Base-by-base conservation (phyloP, 495 filamentous ascomycete species). In the Letharia lupina region DNA sequence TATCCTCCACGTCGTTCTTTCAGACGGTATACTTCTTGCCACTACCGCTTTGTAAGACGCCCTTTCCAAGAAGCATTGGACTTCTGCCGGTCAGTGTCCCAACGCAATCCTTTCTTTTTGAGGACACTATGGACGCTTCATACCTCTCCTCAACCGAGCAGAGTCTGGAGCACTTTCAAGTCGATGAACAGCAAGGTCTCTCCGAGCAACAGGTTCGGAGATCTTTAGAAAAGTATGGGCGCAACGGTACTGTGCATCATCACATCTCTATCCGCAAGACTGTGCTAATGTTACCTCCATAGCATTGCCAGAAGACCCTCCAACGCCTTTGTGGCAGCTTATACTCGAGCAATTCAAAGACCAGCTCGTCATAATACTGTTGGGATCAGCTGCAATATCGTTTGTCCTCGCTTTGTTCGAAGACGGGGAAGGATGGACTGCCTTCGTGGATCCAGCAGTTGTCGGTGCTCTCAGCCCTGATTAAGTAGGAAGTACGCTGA, bases 301-400 rank as follows among this genome's bases (percentile, higher is more conserved):
- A 98, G 94, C 92, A 63, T 86, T 99, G 65, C 88, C 91, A 20
- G 94, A 99, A 77, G 95, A 98, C 62, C 93, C 95, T 54, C 90
- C 95, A n/a, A 98, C 94, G 20, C 95, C 95, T 45, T 73, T 99
- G 58, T 99, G 94, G 93, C 82, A 96, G 75, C 86, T 99, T 67
- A 88, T 99, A 52, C 81, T 98, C 62, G 95, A 99, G 76, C 95
- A 99, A 77, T 99, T 99, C 82, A 96, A 99, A 77, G 95, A 99
- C 73, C 95, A 99, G 77, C 84, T 99, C 4, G 95, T 99, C 63
- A 83, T 99, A 63, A 99, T 99, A 71, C 83, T 99, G 6, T 80
- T 99, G 60, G 94, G 86, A 54, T 97, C 93, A 20, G 95, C 95
- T 8, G 91, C 84, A n/a, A 84, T 99, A 54, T 98, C 95, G 4